Evolutionary conservation across 208 protist species (phyloP).

Genomic region (Angomonas ambiguus): DNA sequence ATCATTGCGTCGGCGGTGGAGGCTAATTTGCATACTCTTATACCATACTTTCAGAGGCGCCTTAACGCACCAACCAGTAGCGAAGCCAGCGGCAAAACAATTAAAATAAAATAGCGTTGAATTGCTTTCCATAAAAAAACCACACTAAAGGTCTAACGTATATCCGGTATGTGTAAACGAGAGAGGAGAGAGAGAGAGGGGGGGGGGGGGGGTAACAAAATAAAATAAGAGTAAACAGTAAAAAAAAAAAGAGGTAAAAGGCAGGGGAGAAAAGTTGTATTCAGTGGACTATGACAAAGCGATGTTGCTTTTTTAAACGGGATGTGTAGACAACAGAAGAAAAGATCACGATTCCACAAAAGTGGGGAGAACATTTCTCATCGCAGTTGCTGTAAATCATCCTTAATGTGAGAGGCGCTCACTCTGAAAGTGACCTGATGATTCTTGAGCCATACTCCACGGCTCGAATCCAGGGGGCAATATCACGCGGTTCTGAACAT

Average conservation of each 20-base stretch:
- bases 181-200: neutral
- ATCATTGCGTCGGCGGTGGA: neutral
- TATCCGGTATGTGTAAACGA: no score
- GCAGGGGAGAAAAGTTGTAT: neutral
- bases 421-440: conserved; percentile 37
- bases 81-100: neutral
- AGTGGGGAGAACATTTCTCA: no score
- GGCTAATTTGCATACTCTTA: neutral
- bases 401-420: neutral
- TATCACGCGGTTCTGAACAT: conserved; percentile 66
- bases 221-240: conserved; percentile 5
- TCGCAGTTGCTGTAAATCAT: no score
- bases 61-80: neutral
- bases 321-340: neutral
- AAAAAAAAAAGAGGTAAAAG: conserved; percentile 1
- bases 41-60: neutral
- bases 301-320: no score
- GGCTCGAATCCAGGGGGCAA: conserved; percentile 78
- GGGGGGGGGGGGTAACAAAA: no score
- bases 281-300: no score
- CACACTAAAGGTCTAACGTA: neutral
- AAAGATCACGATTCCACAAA: no score
- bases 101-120: neutral
- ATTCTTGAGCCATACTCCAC: conserved; percentile 57
- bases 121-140: neutral